These are phyloP conservation scores for Colletotrichum australisinense DNA, from an alignment of 2,329 filamentous ascomycete species.

Conservation along the genomic window DNA sequence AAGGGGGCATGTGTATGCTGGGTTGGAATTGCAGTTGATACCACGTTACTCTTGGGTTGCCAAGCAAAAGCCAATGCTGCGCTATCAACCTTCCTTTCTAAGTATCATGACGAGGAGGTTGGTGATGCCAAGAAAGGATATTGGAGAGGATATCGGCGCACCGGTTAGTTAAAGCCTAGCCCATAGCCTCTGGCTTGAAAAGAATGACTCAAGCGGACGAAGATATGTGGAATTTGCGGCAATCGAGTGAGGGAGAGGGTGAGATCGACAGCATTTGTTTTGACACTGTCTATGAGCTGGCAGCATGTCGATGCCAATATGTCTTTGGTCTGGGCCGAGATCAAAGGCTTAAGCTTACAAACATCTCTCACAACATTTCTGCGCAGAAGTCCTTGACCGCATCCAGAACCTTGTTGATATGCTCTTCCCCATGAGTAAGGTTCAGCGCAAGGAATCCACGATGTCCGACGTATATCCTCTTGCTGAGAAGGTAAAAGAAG, in stretches of 20 bases:
- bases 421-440: conserved; percentile 30
- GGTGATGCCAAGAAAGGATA: background rate
- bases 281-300: too few species aligned
- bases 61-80: conserved; percentile 24
- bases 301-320: too few species aligned
- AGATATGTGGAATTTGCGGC: too few species aligned
- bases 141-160: background rate
- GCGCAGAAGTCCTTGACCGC: conserved; percentile 15
- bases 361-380: background rate
- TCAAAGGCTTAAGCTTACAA: background rate
- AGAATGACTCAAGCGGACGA: too few species aligned
- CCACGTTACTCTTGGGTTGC: conserved; percentile 20
- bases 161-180: background rate
- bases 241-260: too few species aligned
- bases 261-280: too few species aligned
- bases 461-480: conserved; percentile 29
- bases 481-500: conserved; percentile 31
- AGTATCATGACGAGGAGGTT: conserved; percentile 1
- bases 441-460: conserved; percentile 34
- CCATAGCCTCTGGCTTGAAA: too few species aligned
- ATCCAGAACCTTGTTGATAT: background rate
- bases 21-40: background rate
- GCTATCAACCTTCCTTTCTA: conserved; percentile 36
- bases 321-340: background rate
- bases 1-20: background rate